These are phyloP conservation scores for Trametes elegans DNA, from an alignment of 768 basidiomycete species.

Conservation along the genomic window DNA sequence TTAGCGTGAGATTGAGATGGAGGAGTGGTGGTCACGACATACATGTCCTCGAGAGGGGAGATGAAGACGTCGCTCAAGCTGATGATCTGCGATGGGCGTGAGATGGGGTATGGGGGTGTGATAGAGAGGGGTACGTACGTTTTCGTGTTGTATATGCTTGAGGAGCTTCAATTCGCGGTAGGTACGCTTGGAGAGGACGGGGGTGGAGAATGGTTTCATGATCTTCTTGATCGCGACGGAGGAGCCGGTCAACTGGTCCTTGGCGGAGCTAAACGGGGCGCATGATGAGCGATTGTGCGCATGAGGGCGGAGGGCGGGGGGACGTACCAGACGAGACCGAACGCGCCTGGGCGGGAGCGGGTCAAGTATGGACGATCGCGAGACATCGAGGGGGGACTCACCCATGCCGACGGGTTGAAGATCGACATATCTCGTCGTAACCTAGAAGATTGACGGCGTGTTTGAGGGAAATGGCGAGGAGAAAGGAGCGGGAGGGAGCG, in stretches of 20 bases:
- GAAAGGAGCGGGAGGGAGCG: conserved; percentile 21
- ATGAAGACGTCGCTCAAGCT: conserved; percentile 99
- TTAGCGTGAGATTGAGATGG: neutral
- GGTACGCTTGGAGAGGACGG: conserved; percentile 96
- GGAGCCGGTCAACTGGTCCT: conserved; percentile 90
- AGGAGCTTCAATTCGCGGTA: conserved; percentile 97
- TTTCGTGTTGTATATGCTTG: conserved; percentile 98
- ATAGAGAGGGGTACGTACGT: conserved; percentile 52
- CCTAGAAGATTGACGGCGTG: conserved; percentile 45
- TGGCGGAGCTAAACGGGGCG: conserved; percentile 69
- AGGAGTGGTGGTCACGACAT: conserved; percentile 30
- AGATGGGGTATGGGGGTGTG: conserved; percentile 1
- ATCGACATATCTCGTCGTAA: conserved; percentile 98
- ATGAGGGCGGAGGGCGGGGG: neutral
- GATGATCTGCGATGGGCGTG: conserved; percentile 69
- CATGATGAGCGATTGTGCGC: neutral
- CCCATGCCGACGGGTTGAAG: conserved; percentile 99
- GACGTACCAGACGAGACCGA: conserved; percentile 93
- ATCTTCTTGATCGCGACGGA: conserved; percentile 99
- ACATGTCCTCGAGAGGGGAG: conserved; percentile 98
- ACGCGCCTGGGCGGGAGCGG: conserved; percentile 61
- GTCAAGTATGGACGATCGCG: neutral
- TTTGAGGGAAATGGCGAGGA: neutral
- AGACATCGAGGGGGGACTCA: conserved; percentile 36
- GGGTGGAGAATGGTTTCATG: conserved; percentile 99